Evolutionary conservation across 148 eudicot species (phyloP), one percentile per base, ranked within the genome.

Genomic region (Polygonum aviculare): DNA sequence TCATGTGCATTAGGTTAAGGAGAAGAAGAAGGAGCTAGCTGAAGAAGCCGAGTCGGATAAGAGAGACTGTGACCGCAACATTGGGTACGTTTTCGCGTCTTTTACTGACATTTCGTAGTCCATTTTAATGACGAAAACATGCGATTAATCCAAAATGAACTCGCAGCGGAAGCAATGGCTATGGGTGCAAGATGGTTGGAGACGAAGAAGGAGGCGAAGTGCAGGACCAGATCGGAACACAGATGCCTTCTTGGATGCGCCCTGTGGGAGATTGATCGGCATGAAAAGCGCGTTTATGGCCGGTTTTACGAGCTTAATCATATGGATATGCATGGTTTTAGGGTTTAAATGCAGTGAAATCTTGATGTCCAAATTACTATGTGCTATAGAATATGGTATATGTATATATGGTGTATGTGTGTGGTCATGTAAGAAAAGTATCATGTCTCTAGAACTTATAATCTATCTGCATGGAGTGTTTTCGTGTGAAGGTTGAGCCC

Each of bases 161-260:
- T 44, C 8, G 63, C 31, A 21, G 63, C 33, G 31, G 33, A 57
- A 21, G 63, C 63, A 22, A 35, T 12, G n/a, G 8, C n/a, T 35
- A 63, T 63, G 2, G 36, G 5, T 41, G 41, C 8, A 38, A 12
- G 44, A 36, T n/a, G 14, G 72, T 2, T 16, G 72, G 47, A 1
- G 47, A 4, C 15, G 72, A 36, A 14, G 72, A 67, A 67, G 38
- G 69, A 26, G 31, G 38, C 31, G 69, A 60, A 31, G 12, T 60
- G 69, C 69, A 60, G 31, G 33, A 60, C 15, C 69, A 60, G 36
- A 67, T 67, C 7, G 72, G 72, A 9, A 33, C 44, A 35, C 44
- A 36, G 44, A 35, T 67, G 72, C 72, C 72, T n/a, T 67, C 44
- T 7, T 67, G 72, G 72, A 36, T 67, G 72, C 72, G 45, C 21